Percentiles rank a stretch among this genome's conserved stretches.
phyloP scores from a whole-genome alignment of 257 asterid genomes.

The Nicotiana paniculata region DNA sequence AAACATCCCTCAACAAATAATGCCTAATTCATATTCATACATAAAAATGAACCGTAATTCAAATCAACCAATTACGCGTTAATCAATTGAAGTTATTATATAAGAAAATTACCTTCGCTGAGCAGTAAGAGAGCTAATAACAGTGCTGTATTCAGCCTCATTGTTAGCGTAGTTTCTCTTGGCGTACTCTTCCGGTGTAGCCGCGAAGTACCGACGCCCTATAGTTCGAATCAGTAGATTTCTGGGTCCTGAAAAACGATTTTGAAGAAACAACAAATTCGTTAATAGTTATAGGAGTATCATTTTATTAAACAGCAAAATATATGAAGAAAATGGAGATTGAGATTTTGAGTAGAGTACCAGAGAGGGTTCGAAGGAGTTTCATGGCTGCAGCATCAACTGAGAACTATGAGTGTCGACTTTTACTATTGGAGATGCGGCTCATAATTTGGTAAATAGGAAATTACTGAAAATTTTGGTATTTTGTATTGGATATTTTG shows the following conservation, averaged over 20 bases:
- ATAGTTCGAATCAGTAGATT: conserved; percentile 38
- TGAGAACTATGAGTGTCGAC: not conserved
- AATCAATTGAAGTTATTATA: not conserved
- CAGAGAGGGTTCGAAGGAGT: conserved; percentile 49
- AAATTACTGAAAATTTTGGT: too few species aligned
- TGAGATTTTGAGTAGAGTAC: conserved; percentile 11
- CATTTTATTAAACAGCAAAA: not conserved
- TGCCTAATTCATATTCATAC: not conserved
- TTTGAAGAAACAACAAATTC: not conserved
- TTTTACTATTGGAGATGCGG: not conserved
- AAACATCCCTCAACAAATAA: conserved; percentile 86
- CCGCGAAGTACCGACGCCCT: conserved; percentile 62
- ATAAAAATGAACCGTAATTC: not conserved
- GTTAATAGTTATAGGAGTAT: not conserved
- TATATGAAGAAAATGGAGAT: not conserved
- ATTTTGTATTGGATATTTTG: too few species aligned
- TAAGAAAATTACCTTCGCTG: conserved; percentile 47
- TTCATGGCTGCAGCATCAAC: conserved; percentile 30
- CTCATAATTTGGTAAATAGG: too few species aligned
- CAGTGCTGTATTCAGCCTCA: conserved; percentile 76
- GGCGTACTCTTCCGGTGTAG: conserved; percentile 52
- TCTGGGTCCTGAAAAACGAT: conserved; percentile 37
- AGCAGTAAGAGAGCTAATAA: conserved; percentile 54
- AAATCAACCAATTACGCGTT: conserved; percentile 7
- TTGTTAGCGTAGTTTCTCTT: conserved; percentile 71